Evolutionary conservation across 2,329 filamentous ascomycete species (phyloP), one percentile per base, ranked within the genome.

Genomic region (Pezicula radicicola): DNA sequence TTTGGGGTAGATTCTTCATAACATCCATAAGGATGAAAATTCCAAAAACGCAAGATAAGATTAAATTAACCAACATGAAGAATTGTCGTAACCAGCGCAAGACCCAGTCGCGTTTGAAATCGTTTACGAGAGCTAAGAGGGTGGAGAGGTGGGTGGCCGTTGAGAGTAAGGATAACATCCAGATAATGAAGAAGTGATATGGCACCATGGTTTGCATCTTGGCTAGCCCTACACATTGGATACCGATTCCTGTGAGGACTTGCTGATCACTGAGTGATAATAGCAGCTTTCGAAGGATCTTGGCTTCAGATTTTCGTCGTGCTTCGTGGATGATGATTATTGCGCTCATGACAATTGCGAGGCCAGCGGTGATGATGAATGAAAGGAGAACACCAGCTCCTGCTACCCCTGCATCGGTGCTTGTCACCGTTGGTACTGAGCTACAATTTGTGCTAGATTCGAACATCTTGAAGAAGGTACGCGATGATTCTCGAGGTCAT

Each of bases 21-120:
- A 97, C 71, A 70, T 97, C 63, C 92, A 97, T 69, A 91, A 99
- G 75, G 91, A 97, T 63, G 92, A 99, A 76, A 90, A 99, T 78
- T 95, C 97, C 63, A 78, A 91, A 47, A 96, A 96, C 66, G 48
- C 77, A 78, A 5, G 78, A 81, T 13, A 88, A 74, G 1, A 73
- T 74, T 55, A 87, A 69, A 66, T 86, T 88, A 54, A 81, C 73
- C 54, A 87, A 76, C 83, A 88, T 88, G 58, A 87, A 75, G 19
- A 79, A 69, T 63, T 87, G 82, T 19, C 84, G 74, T 59, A 88
- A 68, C 83, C 83, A 87, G 43, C 83, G 74, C 46, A 88, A 70
- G 0, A 88, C 80, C 80, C 81, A 83, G 66, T 88, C 84, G 28
- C 84, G 71, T 57, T 80, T 81, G 69, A 85, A 86, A 61, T 87